Evolutionary conservation across 2,329 filamentous ascomycete species (phyloP).

Genomic region (Rutstroemia sp.): DNA sequence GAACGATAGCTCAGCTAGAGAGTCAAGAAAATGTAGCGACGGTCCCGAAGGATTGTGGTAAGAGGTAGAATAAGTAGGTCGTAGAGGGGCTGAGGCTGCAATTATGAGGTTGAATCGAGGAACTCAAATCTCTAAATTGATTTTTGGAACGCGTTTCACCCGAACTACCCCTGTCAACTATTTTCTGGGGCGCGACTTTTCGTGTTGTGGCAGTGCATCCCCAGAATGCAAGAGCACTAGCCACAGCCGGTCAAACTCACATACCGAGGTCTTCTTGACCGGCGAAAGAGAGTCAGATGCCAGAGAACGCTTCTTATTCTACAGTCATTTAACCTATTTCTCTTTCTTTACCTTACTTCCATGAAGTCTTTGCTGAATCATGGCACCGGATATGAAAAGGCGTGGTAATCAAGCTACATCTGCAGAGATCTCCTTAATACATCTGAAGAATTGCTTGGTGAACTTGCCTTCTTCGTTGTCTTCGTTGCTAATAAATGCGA

Average conservation of each 20-base stretch:
- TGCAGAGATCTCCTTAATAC: conserved; percentile 78
- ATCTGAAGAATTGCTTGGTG: conserved; percentile 89
- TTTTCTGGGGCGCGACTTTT: conserved; percentile 3
- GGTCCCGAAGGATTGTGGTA: background rate
- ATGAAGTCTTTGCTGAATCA: conserved; percentile 10
- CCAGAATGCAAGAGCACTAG: no score
- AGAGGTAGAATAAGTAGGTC: background rate
- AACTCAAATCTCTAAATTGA: conserved; percentile 9
- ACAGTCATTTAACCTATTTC: background rate
- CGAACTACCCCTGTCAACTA: background rate
- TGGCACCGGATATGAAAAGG: conserved; percentile 21
- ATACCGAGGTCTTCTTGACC: conserved; percentile 5
- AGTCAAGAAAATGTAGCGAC: background rate
- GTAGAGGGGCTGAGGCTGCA: conserved; percentile 2
- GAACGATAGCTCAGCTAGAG: background rate
- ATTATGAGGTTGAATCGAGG: conserved; percentile 5
- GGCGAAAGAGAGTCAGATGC: background rate
- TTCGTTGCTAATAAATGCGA: conserved; percentile 77
- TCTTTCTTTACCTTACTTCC: background rate
- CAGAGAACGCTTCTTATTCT: background rate
- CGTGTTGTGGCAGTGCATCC: background rate
- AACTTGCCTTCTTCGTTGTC: conserved; percentile 85
- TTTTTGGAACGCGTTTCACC: conserved; percentile 3
- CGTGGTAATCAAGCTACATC: conserved; percentile 55
- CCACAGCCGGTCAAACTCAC: background rate